Evolutionary conservation across 2,329 filamentous ascomycete genomes (phyloP).

Genomic region (Aspergillus fructus): DNA sequence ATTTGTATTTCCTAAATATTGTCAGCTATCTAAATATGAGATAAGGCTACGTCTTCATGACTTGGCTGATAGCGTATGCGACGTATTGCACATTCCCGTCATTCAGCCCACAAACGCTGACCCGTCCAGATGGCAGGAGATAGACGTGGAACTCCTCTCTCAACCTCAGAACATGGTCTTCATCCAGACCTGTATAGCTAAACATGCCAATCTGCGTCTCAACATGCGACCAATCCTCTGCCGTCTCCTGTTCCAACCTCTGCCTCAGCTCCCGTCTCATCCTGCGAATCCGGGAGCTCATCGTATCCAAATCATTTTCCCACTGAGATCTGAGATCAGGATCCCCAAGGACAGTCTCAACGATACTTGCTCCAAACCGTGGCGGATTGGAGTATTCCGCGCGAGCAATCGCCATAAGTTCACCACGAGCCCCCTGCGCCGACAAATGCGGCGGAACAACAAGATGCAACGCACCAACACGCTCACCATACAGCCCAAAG

Average conservation of each 20-base stretch:
- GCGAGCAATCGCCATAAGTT: slow-evolving; percentile 29
- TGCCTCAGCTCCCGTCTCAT: slow-evolving; percentile 79
- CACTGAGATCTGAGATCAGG: slow-evolving; percentile 76
- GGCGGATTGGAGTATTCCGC: slow-evolving; percentile 56
- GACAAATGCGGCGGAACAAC: slow-evolving; percentile 26
- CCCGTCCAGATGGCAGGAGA: slow-evolving; percentile 35
- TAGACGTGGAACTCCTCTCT: slow-evolving; percentile 45
- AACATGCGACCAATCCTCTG: slow-evolving; percentile 93
- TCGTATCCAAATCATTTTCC: slow-evolving; percentile 83
- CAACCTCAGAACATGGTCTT: slow-evolving; percentile 42
- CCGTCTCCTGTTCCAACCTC: slow-evolving; percentile 80
- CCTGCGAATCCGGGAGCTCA: slow-evolving; percentile 88
- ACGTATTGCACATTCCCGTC: neutral
- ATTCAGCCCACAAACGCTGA: neutral
- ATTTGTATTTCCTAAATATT: no score
- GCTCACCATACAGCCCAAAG: slow-evolving; percentile 88
- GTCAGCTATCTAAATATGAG: no score
- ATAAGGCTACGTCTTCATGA: neutral
- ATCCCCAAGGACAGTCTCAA: slow-evolving; percentile 77
- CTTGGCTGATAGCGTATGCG: neutral
- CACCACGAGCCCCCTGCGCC: slow-evolving; percentile 28
- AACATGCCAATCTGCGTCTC: slow-evolving; percentile 90
- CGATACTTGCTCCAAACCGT: slow-evolving; percentile 83
- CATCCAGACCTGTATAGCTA: slow-evolving; percentile 63
- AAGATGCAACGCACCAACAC: slow-evolving; percentile 85